These are phyloP conservation scores for Leccinum uliginosum DNA, from an alignment of 768 basidiomycete genomes.

Conservation along the genomic window DNA sequence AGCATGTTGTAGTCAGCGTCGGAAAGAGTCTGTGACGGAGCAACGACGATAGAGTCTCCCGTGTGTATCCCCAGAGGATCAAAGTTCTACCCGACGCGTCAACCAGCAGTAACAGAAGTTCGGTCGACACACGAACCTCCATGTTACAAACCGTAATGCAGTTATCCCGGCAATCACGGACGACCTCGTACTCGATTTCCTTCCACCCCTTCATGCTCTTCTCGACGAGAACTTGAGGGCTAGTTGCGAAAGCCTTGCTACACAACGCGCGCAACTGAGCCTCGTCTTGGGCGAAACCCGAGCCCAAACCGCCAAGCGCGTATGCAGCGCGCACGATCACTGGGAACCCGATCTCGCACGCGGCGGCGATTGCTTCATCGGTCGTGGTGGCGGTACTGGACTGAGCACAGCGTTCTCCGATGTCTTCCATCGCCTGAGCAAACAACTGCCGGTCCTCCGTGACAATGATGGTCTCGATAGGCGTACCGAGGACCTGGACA, in stretches of 20 bases:
- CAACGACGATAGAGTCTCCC: constrained; percentile 97
- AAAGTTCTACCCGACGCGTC: constrained; percentile 68
- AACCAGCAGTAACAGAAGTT: background rate
- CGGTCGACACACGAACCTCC: constrained; percentile 67
- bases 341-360: constrained; percentile 83
- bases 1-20: constrained; percentile 99
- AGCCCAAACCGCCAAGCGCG: constrained; percentile 92
- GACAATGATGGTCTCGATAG: constrained; percentile 94
- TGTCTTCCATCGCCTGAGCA: constrained; percentile 89
- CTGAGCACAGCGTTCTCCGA: constrained; percentile 93
- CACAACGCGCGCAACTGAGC: constrained; percentile 85
- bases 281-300: constrained; percentile 95
- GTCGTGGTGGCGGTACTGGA: constrained; percentile 81
- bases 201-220: constrained; percentile 99
- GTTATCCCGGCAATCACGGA: constrained; percentile 95
- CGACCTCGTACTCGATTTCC: constrained; percentile 99
- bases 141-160: constrained; percentile 99
- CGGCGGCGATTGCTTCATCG: constrained; percentile 82
- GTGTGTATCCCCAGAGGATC: constrained; percentile 98
- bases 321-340: constrained; percentile 97
- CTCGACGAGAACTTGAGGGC: constrained; percentile 98
- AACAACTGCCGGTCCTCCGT: constrained; percentile 97
- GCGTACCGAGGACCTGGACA: constrained; percentile 92
- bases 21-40: constrained; percentile 97
- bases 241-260: constrained; percentile 93